phyloP scores from a whole-genome alignment of 1,284 basidiomycete species.

The Tylopilus microsporus region DNA sequence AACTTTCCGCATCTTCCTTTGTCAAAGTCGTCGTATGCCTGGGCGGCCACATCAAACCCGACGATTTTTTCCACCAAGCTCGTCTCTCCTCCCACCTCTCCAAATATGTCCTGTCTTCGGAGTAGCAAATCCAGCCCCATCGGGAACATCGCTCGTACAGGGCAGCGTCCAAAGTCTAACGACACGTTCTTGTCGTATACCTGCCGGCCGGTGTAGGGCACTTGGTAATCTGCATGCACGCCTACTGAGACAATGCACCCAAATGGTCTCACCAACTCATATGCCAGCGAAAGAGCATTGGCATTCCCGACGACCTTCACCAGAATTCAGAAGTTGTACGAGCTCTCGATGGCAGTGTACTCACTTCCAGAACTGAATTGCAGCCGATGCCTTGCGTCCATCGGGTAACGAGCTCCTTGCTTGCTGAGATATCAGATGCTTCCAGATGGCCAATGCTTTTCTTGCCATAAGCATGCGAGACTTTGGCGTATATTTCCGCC shows the following conservation, averaged over 20 bases:
- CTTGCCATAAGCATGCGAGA: slow-evolving; percentile 42
- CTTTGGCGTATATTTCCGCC: slow-evolving; percentile 48
- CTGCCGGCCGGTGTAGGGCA: slow-evolving; percentile 60
- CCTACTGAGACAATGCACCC: slow-evolving; percentile 79
- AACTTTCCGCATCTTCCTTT: slow-evolving; percentile 68
- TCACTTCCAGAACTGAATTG: slow-evolving; percentile 63
- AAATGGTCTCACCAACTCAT: slow-evolving; percentile 74
- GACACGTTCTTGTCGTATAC: slow-evolving; percentile 82
- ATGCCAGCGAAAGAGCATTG: slow-evolving; percentile 66
- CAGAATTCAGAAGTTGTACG: background rate
- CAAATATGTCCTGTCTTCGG: slow-evolving; percentile 66
- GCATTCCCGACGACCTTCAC: slow-evolving; percentile 75
- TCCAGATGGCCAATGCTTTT: slow-evolving; percentile 40
- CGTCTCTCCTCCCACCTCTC: slow-evolving; percentile 50
- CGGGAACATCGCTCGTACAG: slow-evolving; percentile 75
- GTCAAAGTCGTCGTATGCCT: slow-evolving; percentile 63
- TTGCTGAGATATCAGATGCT: slow-evolving; percentile 48
- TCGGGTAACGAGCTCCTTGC: slow-evolving; percentile 43
- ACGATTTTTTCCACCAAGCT: slow-evolving; percentile 66
- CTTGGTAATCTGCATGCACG: slow-evolving; percentile 52
- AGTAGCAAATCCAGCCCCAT: slow-evolving; percentile 68
- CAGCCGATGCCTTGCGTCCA: slow-evolving; percentile 58
- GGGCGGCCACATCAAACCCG: slow-evolving; percentile 48
- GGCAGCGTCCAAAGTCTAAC: slow-evolving; percentile 82
- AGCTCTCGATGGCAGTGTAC: slow-evolving; percentile 6